Evolutionary conservation across 306 rosid species (phyloP).

Genomic region (barrel medic (Medicago truncatula)): DNA sequence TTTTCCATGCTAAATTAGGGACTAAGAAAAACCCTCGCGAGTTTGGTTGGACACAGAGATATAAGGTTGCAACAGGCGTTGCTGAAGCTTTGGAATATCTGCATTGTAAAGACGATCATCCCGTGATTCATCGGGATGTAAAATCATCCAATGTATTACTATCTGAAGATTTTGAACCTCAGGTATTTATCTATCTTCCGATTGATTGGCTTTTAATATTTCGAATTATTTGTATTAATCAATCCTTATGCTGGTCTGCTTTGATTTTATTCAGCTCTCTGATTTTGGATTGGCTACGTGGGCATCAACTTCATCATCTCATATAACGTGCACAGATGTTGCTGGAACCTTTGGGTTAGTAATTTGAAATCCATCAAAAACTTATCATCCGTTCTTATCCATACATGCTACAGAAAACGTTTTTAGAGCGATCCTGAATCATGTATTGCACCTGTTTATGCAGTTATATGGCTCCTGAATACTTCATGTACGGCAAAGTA

Average conservation of each 20-base stretch:
- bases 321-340: slow-evolving; percentile 90
- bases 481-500: slow-evolving; percentile 97
- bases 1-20: slow-evolving; percentile 53
- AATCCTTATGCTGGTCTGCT: slow-evolving; percentile 34
- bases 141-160: slow-evolving; percentile 86
- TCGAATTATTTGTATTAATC: slow-evolving; percentile 17
- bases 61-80: slow-evolving; percentile 83
- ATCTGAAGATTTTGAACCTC: slow-evolving; percentile 92
- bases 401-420: slow-evolving; percentile 11
- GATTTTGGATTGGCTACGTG: slow-evolving; percentile 97
- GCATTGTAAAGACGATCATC: slow-evolving; percentile 64
- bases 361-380: slow-evolving; percentile 35
- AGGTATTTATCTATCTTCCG: slow-evolving; percentile 53
- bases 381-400: slow-evolving; percentile 5
- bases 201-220: slow-evolving; percentile 8
- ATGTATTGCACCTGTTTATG: slow-evolving; percentile 38
- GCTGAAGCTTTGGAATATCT: slow-evolving; percentile 94
- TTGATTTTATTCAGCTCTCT: slow-evolving; percentile 69
- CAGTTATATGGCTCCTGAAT: slow-evolving; percentile 98
- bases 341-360: slow-evolving; percentile 98
- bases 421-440: slow-evolving; percentile 33
- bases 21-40: slow-evolving; percentile 59
- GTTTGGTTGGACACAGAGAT: slow-evolving; percentile 93
- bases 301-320: slow-evolving; percentile 75
- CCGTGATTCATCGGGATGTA: slow-evolving; percentile 89